phyloP scores from a whole-genome alignment of 495 filamentous ascomycete species.

The Amorphotheca resinae region DNA sequence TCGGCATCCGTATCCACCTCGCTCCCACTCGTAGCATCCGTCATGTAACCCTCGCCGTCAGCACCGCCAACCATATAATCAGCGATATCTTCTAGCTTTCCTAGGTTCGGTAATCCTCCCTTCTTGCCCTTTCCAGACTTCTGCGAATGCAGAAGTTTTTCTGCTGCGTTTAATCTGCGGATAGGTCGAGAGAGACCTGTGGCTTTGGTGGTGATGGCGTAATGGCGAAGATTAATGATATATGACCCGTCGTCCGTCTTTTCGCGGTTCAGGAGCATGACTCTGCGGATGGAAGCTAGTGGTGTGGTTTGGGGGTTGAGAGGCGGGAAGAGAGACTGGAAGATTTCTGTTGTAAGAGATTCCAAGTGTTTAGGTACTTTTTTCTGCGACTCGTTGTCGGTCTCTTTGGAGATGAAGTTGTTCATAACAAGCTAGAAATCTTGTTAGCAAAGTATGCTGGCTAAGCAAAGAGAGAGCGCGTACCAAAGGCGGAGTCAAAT shows the following conservation, averaged over 20 bases:
- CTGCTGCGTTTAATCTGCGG: slow-evolving; percentile 77
- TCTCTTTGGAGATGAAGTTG: slow-evolving; percentile 65
- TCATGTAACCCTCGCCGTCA: slow-evolving; percentile 67
- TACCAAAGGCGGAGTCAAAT: slow-evolving; percentile 66
- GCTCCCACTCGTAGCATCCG: slow-evolving; percentile 68
- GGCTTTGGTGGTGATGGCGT: slow-evolving; percentile 80
- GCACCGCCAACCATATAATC: slow-evolving; percentile 89
- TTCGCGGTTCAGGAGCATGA: slow-evolving; percentile 83
- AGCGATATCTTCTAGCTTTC: slow-evolving; percentile 82
- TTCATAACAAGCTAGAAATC: slow-evolving; percentile 78
- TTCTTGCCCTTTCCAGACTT: slow-evolving; percentile 52
- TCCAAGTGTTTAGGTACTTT: slow-evolving; percentile 79
- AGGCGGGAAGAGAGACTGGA: slow-evolving; percentile 91
- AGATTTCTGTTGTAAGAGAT: slow-evolving; percentile 82
- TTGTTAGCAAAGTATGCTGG: slow-evolving; percentile 3
- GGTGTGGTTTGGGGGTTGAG: slow-evolving; percentile 89
- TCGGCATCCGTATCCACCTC: slow-evolving; percentile 92
- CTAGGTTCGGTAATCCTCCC: slow-evolving; percentile 68
- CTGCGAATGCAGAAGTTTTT: slow-evolving; percentile 43
- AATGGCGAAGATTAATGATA: slow-evolving; percentile 85
- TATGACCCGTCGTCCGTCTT: slow-evolving; percentile 49
- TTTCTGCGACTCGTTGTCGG: slow-evolving; percentile 44
- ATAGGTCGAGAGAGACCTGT: slow-evolving; percentile 74
- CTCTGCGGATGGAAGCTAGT: slow-evolving; percentile 73
- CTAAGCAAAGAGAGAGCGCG: background rate